Evolutionary conservation across 2,329 filamentous ascomycete species (phyloP), one percentile per base, ranked within the genome.

Genomic region (Stagonosporopsis cucurbitacearum): DNA sequence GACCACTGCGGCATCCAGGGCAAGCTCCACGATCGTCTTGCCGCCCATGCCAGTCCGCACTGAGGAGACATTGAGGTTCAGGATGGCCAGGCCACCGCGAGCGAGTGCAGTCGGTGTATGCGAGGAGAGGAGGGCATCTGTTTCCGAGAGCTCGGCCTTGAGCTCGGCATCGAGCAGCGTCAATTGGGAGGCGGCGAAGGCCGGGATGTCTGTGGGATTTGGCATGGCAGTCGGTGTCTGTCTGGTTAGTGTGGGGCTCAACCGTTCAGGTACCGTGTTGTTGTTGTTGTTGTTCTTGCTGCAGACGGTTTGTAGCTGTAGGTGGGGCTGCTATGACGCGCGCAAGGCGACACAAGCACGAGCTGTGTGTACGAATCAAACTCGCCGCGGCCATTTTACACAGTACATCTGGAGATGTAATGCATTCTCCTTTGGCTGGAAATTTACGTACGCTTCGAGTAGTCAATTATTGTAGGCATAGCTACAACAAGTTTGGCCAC

Each of bases 11-110:
- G 85, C 78, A 68, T 97, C 94, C 0, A 86, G 80, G 15, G 79
- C 80, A 6, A 99, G 86, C 74, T 97, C 93, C 3, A 97, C 79
- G 1, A 99, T 89, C 0, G 91, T 92, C 62, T 92, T 90, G n/a
- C 95, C 95, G 15, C 93, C 95, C 33, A 97, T 81, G 0, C 95
- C 95, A 0, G 95, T 99, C 26, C 93, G 88, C 71, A 90, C 90
- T 17, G 89, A 88, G 11, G 84, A 80, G 30, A 96, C 79, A 28
- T 85, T 79, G 8, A 98, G 85, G 75, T 93, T 94, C 15, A 87
- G 86, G 66, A 95, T 81, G 28, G 91, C 91, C 36, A 92, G 82
- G n/a, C 91, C 91, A 6, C 89, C 89, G 55, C 89, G 86, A 70
- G 91, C 85, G 12, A 96, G 85, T 1, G 85, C 81, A 0, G 83